Base-by-base conservation (phyloP, 306 rosid species). In the Oemleria cerasiformis region DNA sequence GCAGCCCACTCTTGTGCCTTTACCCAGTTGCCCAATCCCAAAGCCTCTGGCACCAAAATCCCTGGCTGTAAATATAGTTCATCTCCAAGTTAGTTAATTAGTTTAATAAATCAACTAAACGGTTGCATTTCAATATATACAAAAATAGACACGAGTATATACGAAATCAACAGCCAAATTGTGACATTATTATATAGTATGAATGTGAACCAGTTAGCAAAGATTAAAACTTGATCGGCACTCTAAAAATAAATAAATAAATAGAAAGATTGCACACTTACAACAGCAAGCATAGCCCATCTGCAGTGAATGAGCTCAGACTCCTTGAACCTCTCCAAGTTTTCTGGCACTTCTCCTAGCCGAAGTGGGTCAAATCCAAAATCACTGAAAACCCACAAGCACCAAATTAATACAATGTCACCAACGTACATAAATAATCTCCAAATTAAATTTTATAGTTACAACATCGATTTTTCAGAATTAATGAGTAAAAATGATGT, bases 281-380 rank as follows among this genome's bases (percentile, higher is more conserved):
- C 99, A 72, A 95, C 99, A 50, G 99, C 97, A 72, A 95, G 92
- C 99, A 95, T 95, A 53, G 96, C 96, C 99, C 99, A 95, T 95
- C 99, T 89, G 92, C 99, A 95, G 89, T 95, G 99, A 67, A 88
- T 86, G 60, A 95, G 92, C 82, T 95, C 99, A 20, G 99, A 95
- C 76, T 95, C 99, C 77, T 91, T 95, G 77, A 84, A 95, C 73
- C 99, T 91, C 91, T 95, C 99, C 21, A 95, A 86, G 79, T 95
- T 95, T 86, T 89, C 99, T 0, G 99, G 99, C 14, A 95, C 99
- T 83, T 80, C 90, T 30, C 99, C 99, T 20, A 95, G 84, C 40
- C 99, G 56, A 50, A 95, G 99, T 39, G 89, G 49, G 76, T 60
- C 81, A 20, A 74, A 65, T 61, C 77, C 83, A 64, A 65, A 78